phyloP scores from a whole-genome alignment of 75 land plant genomes.

The Azolla pinnata region DNA sequence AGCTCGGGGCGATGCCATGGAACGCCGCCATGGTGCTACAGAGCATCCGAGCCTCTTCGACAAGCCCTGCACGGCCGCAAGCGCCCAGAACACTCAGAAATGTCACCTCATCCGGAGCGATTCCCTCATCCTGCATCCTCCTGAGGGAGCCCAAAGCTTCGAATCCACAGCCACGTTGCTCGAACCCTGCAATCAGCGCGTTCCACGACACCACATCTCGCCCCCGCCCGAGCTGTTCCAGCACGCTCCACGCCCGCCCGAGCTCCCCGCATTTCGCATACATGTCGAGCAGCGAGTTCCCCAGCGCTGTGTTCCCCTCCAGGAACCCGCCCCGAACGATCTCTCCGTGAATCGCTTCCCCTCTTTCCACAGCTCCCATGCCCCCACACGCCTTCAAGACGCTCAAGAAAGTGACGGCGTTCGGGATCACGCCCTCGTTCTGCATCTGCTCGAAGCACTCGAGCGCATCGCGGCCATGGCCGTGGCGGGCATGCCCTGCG shows the following conservation, averaged over 20 bases:
- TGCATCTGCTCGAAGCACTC: not conserved
- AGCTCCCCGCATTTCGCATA: slow-evolving; percentile 10
- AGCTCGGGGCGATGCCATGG: too few species aligned
- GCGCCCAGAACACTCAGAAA: slow-evolving; percentile 13
- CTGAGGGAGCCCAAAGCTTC: slow-evolving; percentile 6
- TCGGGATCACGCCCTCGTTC: slow-evolving; percentile 17
- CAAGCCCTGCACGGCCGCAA: not conserved
- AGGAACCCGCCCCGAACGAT: not conserved
- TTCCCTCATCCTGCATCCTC: slow-evolving; percentile 3
- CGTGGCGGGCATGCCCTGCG: slow-evolving; percentile 3
- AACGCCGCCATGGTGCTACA: too few species aligned
- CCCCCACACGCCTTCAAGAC: not conserved
- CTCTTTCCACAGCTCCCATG: not conserved
- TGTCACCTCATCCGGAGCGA: slow-evolving; percentile 5
- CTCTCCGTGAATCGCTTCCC: not conserved
- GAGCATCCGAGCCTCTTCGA: slow-evolving; percentile 16
- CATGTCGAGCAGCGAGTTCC: slow-evolving; percentile 8
- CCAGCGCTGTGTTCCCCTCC: not conserved
- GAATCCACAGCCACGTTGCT: slow-evolving; percentile 11
- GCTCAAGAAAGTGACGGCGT: slow-evolving; percentile 9
- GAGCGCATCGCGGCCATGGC: slow-evolving; percentile 4
- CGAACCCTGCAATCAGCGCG: slow-evolving; percentile 14
- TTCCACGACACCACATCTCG: slow-evolving; percentile 18
- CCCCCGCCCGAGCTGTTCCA: slow-evolving; percentile 3
- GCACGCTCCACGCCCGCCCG: slow-evolving; percentile 2